Base-by-base conservation (phyloP, 768 basidiomycete genomes). In the Lactarius sp. region DNA sequence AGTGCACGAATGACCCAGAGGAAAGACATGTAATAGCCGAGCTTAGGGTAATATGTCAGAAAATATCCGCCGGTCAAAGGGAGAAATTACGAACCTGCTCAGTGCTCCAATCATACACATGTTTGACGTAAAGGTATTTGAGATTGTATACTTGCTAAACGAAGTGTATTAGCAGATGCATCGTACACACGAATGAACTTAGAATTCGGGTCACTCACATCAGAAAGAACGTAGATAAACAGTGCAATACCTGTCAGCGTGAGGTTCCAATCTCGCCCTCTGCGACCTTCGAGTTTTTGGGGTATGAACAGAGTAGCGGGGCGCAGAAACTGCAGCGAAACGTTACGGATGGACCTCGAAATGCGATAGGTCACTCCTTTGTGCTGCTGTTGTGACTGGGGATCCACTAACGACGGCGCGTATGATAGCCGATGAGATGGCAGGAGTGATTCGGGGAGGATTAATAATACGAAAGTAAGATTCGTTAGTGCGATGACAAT, bases 61-160 rank as follows among this genome's bases (percentile, higher is more conserved):
- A 36, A 10, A 8, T 2, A 20, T 20, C 50, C 22, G 16, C 54
- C 22, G 16, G 20, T 27, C 8, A 52, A n/a, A 49, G 36, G 34
- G 13, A 57, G 12, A 41, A 18, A 59, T 8, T 16, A 59, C 47
- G 9, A 4, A 68, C 67, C 54, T 67, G 67, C 42, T 68, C 68
- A 6, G 66, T 66, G 20, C 37, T 64, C 68, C 68, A 68, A 36
- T 59, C 56, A n/a, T 68, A 68, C 27, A 67, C 66, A 16, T 67
- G 68, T 60, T 56, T 67, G 12, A 61, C 68, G 39, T 68, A 68
- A 52, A 68, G 59, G 44, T 67, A 68, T 60, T 68, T 67, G 50
- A 68, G 57, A 61, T 68, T 68, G 31, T 68, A 68, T 36, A 64
- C 62, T 68, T 68, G 68, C 66, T 68, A 60, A 42, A 56, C n/a